Conservation (phyloP, 495 filamentous ascomycete species). For the Penicillium egyptiacum region DNA sequence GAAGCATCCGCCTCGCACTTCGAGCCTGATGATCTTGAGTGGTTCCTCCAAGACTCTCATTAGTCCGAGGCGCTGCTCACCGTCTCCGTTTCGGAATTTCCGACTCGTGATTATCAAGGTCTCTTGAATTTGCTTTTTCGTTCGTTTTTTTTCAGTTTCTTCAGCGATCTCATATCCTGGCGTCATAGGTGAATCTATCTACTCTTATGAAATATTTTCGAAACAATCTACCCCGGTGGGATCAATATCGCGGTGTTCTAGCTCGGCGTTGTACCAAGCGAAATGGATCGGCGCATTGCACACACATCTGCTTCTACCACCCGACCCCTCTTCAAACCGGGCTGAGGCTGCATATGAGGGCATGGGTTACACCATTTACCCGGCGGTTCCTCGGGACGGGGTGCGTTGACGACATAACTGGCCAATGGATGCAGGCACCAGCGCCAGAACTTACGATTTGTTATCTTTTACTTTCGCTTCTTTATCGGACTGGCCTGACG, state of each 20-base stretch:
- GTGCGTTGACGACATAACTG: conserved; percentile 20
- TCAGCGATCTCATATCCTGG: conserved; percentile 34
- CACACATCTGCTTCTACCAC: not conserved
- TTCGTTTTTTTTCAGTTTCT: conserved; percentile 12
- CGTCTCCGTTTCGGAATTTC: not conserved
- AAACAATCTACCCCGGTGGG: conserved; percentile 16
- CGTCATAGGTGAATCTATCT: conserved; percentile 18
- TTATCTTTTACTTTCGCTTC: conserved; percentile 8
- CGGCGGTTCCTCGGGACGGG: conserved; percentile 5
- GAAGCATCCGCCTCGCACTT: conserved; percentile 7
- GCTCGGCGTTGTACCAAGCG: conserved; percentile 18
- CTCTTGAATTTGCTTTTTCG: not conserved
- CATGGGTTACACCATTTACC: conserved; percentile 4
- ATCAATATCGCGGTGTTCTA: conserved; percentile 15
- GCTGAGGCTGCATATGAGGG: conserved; percentile 15
- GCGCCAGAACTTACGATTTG: conserved; percentile 7
- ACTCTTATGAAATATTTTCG: conserved; percentile 9
- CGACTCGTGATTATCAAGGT: not conserved
- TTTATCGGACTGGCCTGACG: conserved; percentile 4
- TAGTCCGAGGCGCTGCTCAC: conserved; percentile 2
- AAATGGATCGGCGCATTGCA: conserved; percentile 10
- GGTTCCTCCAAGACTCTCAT: conserved; percentile 6
- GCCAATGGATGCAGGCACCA: conserved; percentile 26
- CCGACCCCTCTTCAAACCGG: conserved; percentile 19
- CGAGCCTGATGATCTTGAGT: conserved; percentile 9